These are phyloP conservation scores for Starmerella bombi DNA, from an alignment of 805 yeast genomes.

Conservation along the genomic window DNA sequence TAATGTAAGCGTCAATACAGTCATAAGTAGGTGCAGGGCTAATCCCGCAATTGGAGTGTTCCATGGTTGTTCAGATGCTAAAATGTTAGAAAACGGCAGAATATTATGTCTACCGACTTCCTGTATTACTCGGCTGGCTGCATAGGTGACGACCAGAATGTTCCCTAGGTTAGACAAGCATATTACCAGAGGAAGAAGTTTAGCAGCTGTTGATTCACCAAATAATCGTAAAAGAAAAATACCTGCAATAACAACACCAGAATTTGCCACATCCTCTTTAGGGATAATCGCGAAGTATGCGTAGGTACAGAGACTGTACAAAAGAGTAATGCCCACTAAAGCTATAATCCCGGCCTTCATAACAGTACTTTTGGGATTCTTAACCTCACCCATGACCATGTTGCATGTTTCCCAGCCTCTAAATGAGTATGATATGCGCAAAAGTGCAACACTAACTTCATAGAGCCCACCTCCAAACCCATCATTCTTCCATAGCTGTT, in stretches of 20 bases:
- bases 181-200: conserved; percentile 43
- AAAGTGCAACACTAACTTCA: conserved; percentile 41
- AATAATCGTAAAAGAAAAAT: conserved; percentile 44
- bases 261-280: conserved; percentile 30
- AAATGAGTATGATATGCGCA: conserved; percentile 50
- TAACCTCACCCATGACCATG: conserved; percentile 46
- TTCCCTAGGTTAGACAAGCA: conserved; percentile 52
- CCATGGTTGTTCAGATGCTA: conserved; percentile 32
- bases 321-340: conserved; percentile 37
- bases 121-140: conserved; percentile 46
- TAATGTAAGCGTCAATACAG: conserved; percentile 39
- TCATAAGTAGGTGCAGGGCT: conserved; percentile 42
- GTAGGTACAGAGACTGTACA: conserved; percentile 44
- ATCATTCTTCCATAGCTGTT: conserved; percentile 31
- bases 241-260: conserved; percentile 56
- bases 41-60: conserved; percentile 35
- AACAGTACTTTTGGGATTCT: conserved; percentile 43
- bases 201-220: conserved; percentile 40
- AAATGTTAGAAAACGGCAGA: conserved; percentile 38
- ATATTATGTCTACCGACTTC: conserved; percentile 40
- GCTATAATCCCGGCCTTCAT: conserved; percentile 51
- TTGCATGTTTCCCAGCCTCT: conserved; percentile 64
- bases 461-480: conserved; percentile 36
- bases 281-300: conserved; percentile 46
- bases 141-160: conserved; percentile 49